Base-by-base conservation (phyloP, 2,329 filamentous ascomycete species). In the Penicillium sp. region DNA sequence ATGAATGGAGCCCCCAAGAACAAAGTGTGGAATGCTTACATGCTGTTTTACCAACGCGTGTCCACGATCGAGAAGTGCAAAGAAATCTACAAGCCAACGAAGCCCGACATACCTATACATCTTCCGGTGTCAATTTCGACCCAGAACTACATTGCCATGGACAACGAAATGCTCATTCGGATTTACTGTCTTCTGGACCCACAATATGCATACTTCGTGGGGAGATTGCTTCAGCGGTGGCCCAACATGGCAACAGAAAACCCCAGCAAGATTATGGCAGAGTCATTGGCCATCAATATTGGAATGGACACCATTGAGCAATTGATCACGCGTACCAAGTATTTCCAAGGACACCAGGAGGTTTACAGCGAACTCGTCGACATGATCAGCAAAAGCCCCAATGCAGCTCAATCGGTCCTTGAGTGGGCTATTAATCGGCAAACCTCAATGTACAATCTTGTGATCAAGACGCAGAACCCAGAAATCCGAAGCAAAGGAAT, bases 11-110 rank as follows among this genome's bases (percentile, higher is more conserved):
- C 79, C 17, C 62, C 78, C 0, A 85, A 82, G 61, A 84, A 87
- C 65, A 93, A 92, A 73, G 82, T 84, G 5, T 78, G 88, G 78
- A 97, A 91, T 70, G 94, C 93, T 12, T 99, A 99, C 73, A 97
- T 99, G 90, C 82, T 99, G 9, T 97, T 99, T 73, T 99, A 99
- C 71, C 89, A 97, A 71, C 86, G 94, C 46, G 84, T 86, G 4
- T 87, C 87, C 0, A 84, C 84, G 5, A 79, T 92, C 53, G 77
- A 79, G 17, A 72, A 73, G 16, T 81, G 84, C 56, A 80, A 84
- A 62, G 73, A 80, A 28, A 65, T 72, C 2, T 75, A 85, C 62
- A 69, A 76, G 49, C 61, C 70, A 10, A 62, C 65, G 1, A 75
- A 75, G 28, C 67, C 85, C 45, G 75, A 80, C 42, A 76, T 82